Evolutionary conservation across 768 basidiomycete genomes (phyloP), one percentile per base, ranked within the genome.

Genomic region (Gloeopeniophorella convolvens): DNA sequence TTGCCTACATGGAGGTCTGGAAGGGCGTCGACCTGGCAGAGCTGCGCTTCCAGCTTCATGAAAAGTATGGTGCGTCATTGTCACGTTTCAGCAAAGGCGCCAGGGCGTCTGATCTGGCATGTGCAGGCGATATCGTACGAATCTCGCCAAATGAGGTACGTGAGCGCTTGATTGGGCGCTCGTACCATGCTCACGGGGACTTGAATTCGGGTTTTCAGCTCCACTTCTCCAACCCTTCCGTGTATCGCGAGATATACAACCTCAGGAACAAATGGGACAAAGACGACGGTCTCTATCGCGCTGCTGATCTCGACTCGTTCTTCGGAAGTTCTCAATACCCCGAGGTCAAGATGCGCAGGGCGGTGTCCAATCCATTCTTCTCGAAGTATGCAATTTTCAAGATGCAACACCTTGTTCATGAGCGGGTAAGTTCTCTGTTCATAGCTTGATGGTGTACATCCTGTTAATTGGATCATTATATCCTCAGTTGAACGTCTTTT

Each of bases 1-100:
- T 47, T 15, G 35, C 45, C 9, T 47, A 47, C 45, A 37, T 35
- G 34, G 45, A 47, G 10, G 33, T 47, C 18, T 47, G 23, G 33
- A 36, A 47, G 35, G 45, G 35, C 16, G 45, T 47, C n/a, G 16
- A 33, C 13, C 35, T 47, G 18, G 16, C 32, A 3, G 33, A 35
- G 2, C n/a, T 47, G 32, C 45, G 45, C 20, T 35, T 26, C 33
- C 33, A 47, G 26, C 45, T 47, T 20, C 45, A 47, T 36, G 45
- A 35, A 21, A 37, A 37, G 45, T 47, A 47, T 37, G 45, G 45
- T 47, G 28, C 26, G 35, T 39, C n/a, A 20, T 35, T 5, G 12
- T 16, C 35, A 13, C 37, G n/a, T 23, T 21, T 40, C 6, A 12
- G n/a, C 21, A 3, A 23, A 42, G n/a, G 12, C 5, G 12, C 9